phyloP scores from a whole-genome alignment of 768 basidiomycete genomes.

The Hericium erinaceus region DNA sequence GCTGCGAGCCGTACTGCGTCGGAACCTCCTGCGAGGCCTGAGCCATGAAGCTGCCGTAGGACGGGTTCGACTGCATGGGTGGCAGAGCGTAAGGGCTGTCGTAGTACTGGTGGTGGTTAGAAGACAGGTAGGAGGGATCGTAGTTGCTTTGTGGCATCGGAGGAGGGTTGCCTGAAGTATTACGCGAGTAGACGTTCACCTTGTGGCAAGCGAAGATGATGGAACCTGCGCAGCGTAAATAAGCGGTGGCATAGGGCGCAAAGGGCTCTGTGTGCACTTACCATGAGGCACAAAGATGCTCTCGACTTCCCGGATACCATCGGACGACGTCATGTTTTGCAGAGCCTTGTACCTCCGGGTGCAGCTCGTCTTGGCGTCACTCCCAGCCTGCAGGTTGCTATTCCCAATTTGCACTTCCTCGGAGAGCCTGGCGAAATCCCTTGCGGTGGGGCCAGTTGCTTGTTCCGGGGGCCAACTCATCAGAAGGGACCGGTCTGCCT shows the following conservation, averaged over 20 bases:
- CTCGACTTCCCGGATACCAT: constrained; percentile 58
- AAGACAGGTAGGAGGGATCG: constrained; percentile 17
- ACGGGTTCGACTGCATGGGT: constrained; percentile 14
- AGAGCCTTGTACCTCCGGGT: constrained; percentile 75
- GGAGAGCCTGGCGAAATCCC: constrained; percentile 47
- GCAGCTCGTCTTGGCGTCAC: constrained; percentile 77
- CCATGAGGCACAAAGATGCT: constrained; percentile 90
- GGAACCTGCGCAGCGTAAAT: constrained; percentile 32
- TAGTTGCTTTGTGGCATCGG: constrained; percentile 15
- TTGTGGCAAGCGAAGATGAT: constrained; percentile 73
- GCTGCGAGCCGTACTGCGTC: constrained; percentile 9
- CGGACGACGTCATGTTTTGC: constrained; percentile 44
- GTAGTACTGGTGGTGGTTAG: constrained; percentile 20
- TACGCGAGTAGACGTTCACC: constrained; percentile 31
- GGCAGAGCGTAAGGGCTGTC: constrained; percentile 20
- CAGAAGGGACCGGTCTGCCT: constrained; percentile 45
- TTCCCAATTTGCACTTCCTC: constrained; percentile 57
- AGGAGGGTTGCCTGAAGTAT: constrained; percentile 13
- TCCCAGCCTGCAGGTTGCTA: constrained; percentile 34
- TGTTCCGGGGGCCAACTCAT: constrained; percentile 73
- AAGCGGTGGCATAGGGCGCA: constrained; percentile 6
- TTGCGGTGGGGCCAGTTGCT: constrained; percentile 26
- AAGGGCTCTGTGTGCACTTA: constrained; percentile 25
- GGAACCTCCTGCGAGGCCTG: constrained; percentile 9
- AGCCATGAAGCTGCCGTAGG: constrained; percentile 12